Percentiles rank a stretch among this genome's conserved stretches.
phyloP scores from a whole-genome alignment of 495 filamentous ascomycete species.

The Penicillium lividum region DNA sequence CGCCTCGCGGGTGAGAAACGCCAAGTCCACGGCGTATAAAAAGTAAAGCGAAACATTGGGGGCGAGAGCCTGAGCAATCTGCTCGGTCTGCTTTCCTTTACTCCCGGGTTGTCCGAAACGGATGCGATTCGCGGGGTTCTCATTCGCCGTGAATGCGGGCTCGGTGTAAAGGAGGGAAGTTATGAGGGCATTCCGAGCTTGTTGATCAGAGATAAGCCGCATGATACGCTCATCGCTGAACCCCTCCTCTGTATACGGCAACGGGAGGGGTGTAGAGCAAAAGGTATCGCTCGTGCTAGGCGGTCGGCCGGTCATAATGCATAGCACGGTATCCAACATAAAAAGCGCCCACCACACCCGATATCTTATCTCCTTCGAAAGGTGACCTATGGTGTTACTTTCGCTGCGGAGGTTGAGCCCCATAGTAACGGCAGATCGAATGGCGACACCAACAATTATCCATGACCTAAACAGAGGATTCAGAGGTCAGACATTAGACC shows the following conservation, averaged over 20 bases:
- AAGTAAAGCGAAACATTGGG: constrained; percentile 27
- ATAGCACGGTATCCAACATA: too few species aligned
- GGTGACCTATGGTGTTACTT: constrained; percentile 42
- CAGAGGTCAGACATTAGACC: neutral
- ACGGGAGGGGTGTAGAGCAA: constrained; percentile 55
- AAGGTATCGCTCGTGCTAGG: constrained; percentile 53
- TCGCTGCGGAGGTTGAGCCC: constrained; percentile 66
- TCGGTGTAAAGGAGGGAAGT: constrained; percentile 18
- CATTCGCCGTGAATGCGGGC: constrained; percentile 2
- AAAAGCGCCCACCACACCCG: too few species aligned
- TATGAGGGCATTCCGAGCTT: constrained; percentile 26
- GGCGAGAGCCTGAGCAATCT: constrained; percentile 3
- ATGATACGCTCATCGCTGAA: constrained; percentile 31
- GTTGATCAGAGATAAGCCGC: constrained; percentile 33
- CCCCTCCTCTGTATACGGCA: constrained; percentile 55
- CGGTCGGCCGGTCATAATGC: constrained; percentile 62
- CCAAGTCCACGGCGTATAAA: constrained; percentile 29
- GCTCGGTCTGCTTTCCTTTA: neutral
- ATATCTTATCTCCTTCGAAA: constrained; percentile 50
- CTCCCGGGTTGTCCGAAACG: neutral
- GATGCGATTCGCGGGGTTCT: neutral
- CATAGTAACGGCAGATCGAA: constrained; percentile 59
- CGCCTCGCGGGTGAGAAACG: constrained; percentile 23
- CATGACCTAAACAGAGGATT: constrained; percentile 49
- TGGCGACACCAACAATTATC: constrained; percentile 58